Evolutionary conservation across 805 yeast genomes (phyloP).

Genomic region (Saccharomycopsis vini): DNA sequence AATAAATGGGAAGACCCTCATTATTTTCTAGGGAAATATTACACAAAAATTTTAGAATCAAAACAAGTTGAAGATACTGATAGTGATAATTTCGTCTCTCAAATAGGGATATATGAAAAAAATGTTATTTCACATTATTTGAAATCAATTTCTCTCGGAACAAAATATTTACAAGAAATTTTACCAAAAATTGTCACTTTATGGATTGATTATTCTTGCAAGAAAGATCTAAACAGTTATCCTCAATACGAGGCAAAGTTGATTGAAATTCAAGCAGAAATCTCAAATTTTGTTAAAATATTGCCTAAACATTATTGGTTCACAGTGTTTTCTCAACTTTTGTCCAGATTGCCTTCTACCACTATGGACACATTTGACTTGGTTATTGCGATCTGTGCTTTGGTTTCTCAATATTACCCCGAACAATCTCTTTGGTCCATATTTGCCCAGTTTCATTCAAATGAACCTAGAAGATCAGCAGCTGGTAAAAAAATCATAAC

Average conservation of each 20-base stretch:
- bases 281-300: slow-evolving; percentile 34
- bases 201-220: slow-evolving; percentile 67
- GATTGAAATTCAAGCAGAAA: slow-evolving; percentile 30
- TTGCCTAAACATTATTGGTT: slow-evolving; percentile 63
- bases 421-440: slow-evolving; percentile 81
- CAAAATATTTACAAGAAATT: slow-evolving; percentile 66
- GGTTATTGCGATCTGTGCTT: slow-evolving; percentile 47
- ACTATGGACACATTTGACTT: slow-evolving; percentile 47
- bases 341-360: slow-evolving; percentile 67
- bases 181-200: slow-evolving; percentile 83
- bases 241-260: too few relatives aligned
- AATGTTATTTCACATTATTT: slow-evolving; percentile 48
- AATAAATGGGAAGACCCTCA: slow-evolving; percentile 68
- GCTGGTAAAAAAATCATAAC: slow-evolving; percentile 21
- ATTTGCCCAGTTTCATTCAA: slow-evolving; percentile 59
- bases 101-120: slow-evolving; percentile 44
- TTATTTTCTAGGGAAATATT: slow-evolving; percentile 72
- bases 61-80: slow-evolving; percentile 33
- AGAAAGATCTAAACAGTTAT: too few relatives aligned
- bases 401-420: slow-evolving; percentile 60
- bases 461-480: slow-evolving; percentile 34
- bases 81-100: slow-evolving; percentile 29
- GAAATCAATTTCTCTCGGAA: slow-evolving; percentile 52
- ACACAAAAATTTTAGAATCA: slow-evolving; percentile 66
- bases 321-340: slow-evolving; percentile 73